Percentiles rank a stretch among this genome's conserved stretches.
Evolutionary conservation across 495 filamentous ascomycete species (phyloP).

Genomic region (Aspergillus saccharolyticus): DNA sequence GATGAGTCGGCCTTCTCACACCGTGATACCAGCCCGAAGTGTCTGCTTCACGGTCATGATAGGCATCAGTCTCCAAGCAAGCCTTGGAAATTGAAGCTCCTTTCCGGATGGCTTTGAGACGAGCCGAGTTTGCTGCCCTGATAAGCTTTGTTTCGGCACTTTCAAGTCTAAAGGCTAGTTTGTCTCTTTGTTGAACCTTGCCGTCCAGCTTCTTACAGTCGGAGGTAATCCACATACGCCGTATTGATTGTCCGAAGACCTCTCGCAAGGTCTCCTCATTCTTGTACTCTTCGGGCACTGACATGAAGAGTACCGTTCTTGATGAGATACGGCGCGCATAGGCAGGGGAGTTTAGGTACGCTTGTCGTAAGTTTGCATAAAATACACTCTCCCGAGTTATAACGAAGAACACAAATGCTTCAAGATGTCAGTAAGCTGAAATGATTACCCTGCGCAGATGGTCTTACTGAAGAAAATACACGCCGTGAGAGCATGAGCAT

Average conservation of each 20-base stretch:
- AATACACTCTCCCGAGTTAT: conserved; percentile 63
- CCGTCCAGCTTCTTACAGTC: conserved; percentile 52
- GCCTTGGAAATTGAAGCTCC: conserved; percentile 15
- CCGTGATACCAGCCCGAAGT: conserved; percentile 42
- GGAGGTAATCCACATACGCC: conserved; percentile 57
- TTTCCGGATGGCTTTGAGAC: conserved; percentile 40
- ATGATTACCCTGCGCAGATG: not conserved
- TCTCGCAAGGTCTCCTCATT: conserved; percentile 52
- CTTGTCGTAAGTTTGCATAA: conserved; percentile 64
- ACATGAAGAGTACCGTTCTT: conserved; percentile 65
- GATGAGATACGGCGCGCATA: conserved; percentile 62
- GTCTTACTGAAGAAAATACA: conserved; percentile 53
- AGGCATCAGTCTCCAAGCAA: conserved; percentile 13
- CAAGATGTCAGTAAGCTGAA: conserved; percentile 6
- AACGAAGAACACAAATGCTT: conserved; percentile 61
- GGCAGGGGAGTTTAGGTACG: conserved; percentile 65
- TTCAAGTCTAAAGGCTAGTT: conserved; percentile 56
- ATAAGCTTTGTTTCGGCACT: conserved; percentile 62
- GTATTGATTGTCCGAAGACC: conserved; percentile 55
- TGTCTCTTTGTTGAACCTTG: conserved; percentile 56
- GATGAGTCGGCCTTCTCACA: conserved; percentile 51
- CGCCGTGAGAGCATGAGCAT: conserved; percentile 55
- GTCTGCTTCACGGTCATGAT: conserved; percentile 41
- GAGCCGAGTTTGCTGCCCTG: conserved; percentile 50
- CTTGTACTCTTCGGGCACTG: conserved; percentile 55